These are phyloP conservation scores for Pistacia atlantica DNA, from an alignment of 345 rosid species.

Conservation along the genomic window DNA sequence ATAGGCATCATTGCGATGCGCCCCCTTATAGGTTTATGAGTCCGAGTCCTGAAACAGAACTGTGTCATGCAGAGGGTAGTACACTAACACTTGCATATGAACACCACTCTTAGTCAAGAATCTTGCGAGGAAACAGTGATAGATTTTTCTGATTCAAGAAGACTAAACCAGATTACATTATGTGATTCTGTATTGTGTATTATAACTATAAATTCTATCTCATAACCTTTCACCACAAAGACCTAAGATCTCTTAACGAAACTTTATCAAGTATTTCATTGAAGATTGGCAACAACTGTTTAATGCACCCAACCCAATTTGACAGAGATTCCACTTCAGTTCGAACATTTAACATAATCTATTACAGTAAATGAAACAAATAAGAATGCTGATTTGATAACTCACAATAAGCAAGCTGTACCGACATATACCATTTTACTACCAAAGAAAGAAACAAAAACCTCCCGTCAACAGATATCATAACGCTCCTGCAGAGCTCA, in stretches of 20 bases:
- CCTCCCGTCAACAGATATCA: neutral
- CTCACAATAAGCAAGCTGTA: neutral
- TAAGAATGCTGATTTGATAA: neutral
- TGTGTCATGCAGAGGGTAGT: slow-evolving; percentile 3
- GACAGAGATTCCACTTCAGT: neutral
- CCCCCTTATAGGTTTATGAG: slow-evolving; percentile 51
- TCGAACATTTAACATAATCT: neutral
- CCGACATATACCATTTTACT: neutral
- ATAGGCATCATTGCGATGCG: slow-evolving; percentile 78
- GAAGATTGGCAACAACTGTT: neutral
- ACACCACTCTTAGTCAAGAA: neutral
- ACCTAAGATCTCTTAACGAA: neutral
- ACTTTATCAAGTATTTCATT: neutral
- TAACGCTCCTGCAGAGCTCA: neutral
- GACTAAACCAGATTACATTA: neutral
- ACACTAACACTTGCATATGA: neutral
- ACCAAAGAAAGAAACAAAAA: slow-evolving; percentile 10
- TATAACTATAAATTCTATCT: neutral
- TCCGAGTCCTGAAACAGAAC: slow-evolving; percentile 37
- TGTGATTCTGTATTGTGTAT: neutral
- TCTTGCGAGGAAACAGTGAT: neutral
- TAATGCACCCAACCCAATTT: neutral
- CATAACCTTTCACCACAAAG: neutral
- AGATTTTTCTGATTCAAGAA: neutral
- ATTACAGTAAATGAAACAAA: neutral